Percentiles rank a stretch among this genome's conserved stretches.
Evolutionary conservation across 2,329 filamentous ascomycete genomes (phyloP).

Genomic region (Hypoxylon sp.): DNA sequence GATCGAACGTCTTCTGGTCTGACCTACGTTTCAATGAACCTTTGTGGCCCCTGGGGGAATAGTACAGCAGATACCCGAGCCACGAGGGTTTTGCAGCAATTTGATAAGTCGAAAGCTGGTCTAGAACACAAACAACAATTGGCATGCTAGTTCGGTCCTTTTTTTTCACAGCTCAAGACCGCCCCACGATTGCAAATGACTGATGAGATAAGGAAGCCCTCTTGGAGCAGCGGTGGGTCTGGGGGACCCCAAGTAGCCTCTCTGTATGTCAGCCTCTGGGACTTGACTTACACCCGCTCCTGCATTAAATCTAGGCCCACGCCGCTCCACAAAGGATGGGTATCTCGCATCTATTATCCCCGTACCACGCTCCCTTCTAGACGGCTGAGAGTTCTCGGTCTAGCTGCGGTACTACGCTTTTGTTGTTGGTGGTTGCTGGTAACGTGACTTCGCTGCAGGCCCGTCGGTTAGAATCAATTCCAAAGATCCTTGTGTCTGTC

Average conservation of each 20-base stretch:
- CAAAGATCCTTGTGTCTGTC: constrained; percentile 25
- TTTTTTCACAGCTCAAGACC: constrained; percentile 39
- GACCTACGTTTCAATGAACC: constrained; percentile 42
- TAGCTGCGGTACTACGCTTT: constrained; percentile 36
- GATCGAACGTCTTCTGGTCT: constrained; percentile 47
- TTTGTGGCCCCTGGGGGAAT: constrained; percentile 32
- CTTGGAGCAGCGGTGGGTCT: constrained; percentile 27
- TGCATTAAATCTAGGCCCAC: constrained; percentile 43
- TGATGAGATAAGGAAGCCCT: constrained; percentile 36
- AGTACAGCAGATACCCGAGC: constrained; percentile 30
- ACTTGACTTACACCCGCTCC: constrained; percentile 33
- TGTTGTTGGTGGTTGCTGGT: constrained; percentile 30
- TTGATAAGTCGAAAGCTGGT: constrained; percentile 38
- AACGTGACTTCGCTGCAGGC: constrained; percentile 44
- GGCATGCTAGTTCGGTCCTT: constrained; percentile 43
- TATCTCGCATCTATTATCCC: constrained; percentile 42
- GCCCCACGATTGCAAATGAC: constrained; percentile 27
- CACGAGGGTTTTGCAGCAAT: constrained; percentile 37
- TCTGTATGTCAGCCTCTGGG: constrained; percentile 41
- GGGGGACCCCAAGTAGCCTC: constrained; percentile 25
- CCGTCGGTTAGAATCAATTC: constrained; percentile 39
- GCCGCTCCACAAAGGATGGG: constrained; percentile 40
- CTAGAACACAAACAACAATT: constrained; percentile 41
- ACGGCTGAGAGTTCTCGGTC: constrained; percentile 26
- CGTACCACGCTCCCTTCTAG: constrained; percentile 19